A percentile compares a stretch with the other conserved stretches of the same genome.
These are phyloP conservation scores for Mycena belliarum DNA, from an alignment of 768 basidiomycete species.

Conservation along the genomic window DNA sequence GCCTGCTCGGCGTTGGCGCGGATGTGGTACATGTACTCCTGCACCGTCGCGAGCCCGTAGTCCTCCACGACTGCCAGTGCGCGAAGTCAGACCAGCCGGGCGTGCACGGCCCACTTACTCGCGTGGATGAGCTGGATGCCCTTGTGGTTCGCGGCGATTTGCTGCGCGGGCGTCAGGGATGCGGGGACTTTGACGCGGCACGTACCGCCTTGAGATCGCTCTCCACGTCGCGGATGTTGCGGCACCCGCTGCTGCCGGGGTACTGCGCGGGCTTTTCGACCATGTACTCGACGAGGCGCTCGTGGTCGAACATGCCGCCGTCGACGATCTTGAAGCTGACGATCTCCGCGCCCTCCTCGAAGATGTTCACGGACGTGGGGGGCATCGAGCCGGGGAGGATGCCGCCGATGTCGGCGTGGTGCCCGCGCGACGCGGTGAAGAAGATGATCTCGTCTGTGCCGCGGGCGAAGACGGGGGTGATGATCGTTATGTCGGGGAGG, in stretches of 20 bases:
- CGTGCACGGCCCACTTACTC: conserved; percentile 42
- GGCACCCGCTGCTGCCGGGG: conserved; percentile 84
- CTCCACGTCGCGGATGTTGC: conserved; percentile 87
- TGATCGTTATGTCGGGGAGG: conserved; percentile 88
- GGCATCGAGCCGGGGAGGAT: conserved; percentile 96
- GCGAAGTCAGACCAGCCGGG: conserved; percentile 14
- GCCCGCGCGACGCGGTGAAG: conserved; percentile 91
- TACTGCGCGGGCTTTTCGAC: conserved; percentile 78
- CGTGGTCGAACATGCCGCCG: conserved; percentile 75
- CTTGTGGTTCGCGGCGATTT: conserved; percentile 94
- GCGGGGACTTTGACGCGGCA: background rate
- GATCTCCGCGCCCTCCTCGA: conserved; percentile 93
- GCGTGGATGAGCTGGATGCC: conserved; percentile 84
- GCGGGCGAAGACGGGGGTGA: conserved; percentile 85
- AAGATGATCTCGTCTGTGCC: conserved; percentile 76
- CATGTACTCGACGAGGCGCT: conserved; percentile 78
- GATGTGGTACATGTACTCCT: conserved; percentile 93
- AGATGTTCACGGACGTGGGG: conserved; percentile 86
- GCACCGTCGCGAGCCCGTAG: conserved; percentile 82
- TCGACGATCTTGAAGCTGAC: conserved; percentile 90
- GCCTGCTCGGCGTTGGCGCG: conserved; percentile 85
- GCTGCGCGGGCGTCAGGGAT: conserved; percentile 46
- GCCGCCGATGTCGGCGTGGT: conserved; percentile 93
- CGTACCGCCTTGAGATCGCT: conserved; percentile 84
- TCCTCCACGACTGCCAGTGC: conserved; percentile 78